A percentile compares a stretch with the other conserved stretches of the same genome.
These are phyloP conservation scores for Boletellus deceptivus DNA, from an alignment of 1,284 basidiomycete species.

Conservation along the genomic window DNA sequence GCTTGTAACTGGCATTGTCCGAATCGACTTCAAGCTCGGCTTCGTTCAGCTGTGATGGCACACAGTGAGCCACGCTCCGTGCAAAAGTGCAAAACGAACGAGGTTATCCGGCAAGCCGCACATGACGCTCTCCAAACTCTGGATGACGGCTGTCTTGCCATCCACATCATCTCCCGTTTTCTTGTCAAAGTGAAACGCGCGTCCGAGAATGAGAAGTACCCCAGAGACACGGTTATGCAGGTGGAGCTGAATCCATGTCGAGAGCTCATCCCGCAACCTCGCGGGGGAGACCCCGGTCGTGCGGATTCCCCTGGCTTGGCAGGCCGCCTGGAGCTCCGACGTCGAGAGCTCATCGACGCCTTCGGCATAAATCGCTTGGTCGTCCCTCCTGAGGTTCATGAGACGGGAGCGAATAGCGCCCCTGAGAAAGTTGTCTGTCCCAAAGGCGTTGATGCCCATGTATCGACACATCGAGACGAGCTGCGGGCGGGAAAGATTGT, in stretches of 20 bases:
- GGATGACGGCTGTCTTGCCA: slow-evolving; percentile 73
- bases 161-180: slow-evolving; percentile 72
- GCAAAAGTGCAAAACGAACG: slow-evolving; percentile 45
- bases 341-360: slow-evolving; percentile 90
- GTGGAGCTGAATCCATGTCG: slow-evolving; percentile 94
- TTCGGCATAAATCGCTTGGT: slow-evolving; percentile 89
- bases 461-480: slow-evolving; percentile 96
- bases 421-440: slow-evolving; percentile 97
- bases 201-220: slow-evolving; percentile 87
- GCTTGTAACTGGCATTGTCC: slow-evolving; percentile 94
- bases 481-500: slow-evolving; percentile 97
- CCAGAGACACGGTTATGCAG: slow-evolving; percentile 88
- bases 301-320: slow-evolving; percentile 92
- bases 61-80: neutral
- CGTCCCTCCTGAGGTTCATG: slow-evolving; percentile 85
- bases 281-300: slow-evolving; percentile 84
- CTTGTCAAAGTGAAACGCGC: slow-evolving; percentile 93
- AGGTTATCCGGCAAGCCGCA: slow-evolving; percentile 93
- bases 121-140: slow-evolving; percentile 86
- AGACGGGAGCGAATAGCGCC: slow-evolving; percentile 89
- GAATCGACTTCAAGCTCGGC: slow-evolving; percentile 94
- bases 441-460: slow-evolving; percentile 98
- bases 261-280: slow-evolving; percentile 82
- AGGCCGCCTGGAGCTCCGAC: slow-evolving; percentile 88
- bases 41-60: slow-evolving; percentile 75